A percentile compares a stretch with the other conserved stretches of the same genome.
Evolutionary conservation across 2,329 filamentous ascomycete genomes (phyloP).

Genomic region (Chaetomium olivaceum): DNA sequence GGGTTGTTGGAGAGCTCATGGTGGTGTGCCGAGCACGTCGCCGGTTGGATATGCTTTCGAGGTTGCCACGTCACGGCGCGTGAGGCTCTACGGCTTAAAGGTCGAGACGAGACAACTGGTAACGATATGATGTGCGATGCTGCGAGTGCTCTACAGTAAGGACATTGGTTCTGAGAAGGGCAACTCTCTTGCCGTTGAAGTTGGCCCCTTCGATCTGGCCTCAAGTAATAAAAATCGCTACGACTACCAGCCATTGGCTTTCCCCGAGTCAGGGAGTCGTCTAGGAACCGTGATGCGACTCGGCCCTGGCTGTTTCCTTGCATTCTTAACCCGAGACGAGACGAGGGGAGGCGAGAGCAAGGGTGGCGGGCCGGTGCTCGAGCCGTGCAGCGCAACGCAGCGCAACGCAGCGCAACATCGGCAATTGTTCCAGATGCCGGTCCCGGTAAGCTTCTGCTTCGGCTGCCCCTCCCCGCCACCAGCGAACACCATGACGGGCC

Average conservation of each 20-base stretch:
- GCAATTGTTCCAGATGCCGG: not conserved
- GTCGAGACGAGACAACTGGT: not conserved
- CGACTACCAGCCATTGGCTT: not conserved
- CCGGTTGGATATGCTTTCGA: not conserved
- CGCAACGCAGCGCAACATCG: not conserved
- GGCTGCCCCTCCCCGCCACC: constrained; percentile 3
- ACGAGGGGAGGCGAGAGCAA: not conserved
- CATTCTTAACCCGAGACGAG: not conserved
- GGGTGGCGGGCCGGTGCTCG: not conserved
- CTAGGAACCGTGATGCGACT: not conserved
- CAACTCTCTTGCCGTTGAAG: not conserved
- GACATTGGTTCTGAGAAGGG: not conserved
- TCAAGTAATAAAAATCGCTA: not conserved
- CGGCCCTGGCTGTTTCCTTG: not conserved
- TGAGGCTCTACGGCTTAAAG: not conserved
- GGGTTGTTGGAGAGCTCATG: constrained; percentile 34
- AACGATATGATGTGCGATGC: not conserved
- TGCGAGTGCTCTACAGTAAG: not conserved
- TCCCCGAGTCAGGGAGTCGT: not conserved
- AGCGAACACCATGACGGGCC: not conserved
- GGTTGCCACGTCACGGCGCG: not conserved
- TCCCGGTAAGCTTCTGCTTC: constrained; percentile 4
- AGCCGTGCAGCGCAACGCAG: not conserved
- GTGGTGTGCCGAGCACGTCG: constrained; percentile 19
- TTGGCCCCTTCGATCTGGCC: not conserved